These are phyloP conservation scores for Salvia sclarea DNA, from an alignment of 305 asterid genomes.

Conservation along the genomic window DNA sequence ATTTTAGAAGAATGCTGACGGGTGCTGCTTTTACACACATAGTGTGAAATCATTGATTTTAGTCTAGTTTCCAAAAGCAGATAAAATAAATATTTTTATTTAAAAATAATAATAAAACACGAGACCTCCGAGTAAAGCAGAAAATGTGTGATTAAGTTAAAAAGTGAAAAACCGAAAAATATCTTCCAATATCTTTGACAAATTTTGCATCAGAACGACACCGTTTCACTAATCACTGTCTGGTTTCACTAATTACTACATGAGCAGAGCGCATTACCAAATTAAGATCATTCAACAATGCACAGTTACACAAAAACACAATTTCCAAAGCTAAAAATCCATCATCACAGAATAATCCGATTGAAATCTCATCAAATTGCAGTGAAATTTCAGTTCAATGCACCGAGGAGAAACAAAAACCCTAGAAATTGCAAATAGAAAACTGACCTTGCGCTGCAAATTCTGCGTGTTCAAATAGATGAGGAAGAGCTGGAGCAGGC, in stretches of 20 bases:
- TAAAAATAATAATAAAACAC: not conserved
- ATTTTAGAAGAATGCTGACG: too few species aligned
- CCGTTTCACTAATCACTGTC: not conserved
- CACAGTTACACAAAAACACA: not conserved
- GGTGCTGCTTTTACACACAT: too few species aligned
- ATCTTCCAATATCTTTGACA: not conserved
- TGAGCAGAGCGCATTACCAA: too few species aligned
- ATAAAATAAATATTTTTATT: not conserved
- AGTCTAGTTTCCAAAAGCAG: too few species aligned
- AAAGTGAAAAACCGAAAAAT: not conserved
- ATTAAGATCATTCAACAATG: not conserved
- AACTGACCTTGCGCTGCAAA: conserved; percentile 59
- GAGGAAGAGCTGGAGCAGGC: conserved; percentile 58
- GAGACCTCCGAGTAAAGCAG: not conserved
- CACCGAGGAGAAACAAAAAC: not conserved
- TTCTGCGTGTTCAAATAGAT: conserved; percentile 34
- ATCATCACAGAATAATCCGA: too few species aligned
- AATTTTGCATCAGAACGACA: not conserved
- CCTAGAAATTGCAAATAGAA: not conserved
- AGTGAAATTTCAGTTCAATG: not conserved
- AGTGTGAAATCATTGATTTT: too few species aligned
- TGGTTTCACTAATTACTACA: too few species aligned
- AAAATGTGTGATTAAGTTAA: not conserved
- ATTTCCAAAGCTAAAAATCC: not conserved
- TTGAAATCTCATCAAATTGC: not conserved